Evolutionary conservation across 495 filamentous ascomycete genomes (phyloP).

Genomic region (Trichoderma gamsii): DNA sequence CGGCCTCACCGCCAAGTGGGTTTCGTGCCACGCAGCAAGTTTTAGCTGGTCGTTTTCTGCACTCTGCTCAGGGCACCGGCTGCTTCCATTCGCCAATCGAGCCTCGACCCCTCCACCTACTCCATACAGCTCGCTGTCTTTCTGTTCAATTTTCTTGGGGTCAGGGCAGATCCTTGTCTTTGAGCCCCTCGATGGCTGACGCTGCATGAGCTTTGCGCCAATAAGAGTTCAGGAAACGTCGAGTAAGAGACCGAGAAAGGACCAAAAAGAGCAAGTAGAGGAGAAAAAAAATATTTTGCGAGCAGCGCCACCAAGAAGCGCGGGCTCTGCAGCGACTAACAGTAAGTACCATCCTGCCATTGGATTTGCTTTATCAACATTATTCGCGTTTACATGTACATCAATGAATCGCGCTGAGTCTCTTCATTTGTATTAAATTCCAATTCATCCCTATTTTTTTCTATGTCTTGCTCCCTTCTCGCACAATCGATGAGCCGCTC

Average conservation of each 20-base stretch:
- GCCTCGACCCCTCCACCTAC: neutral
- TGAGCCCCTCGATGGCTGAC: neutral
- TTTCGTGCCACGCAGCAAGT: neutral
- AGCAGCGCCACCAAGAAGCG: neutral
- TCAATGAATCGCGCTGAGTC: too few relatives aligned
- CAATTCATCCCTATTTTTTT: neutral
- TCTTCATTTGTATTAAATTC: neutral
- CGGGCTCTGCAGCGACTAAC: neutral
- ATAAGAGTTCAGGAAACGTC: neutral
- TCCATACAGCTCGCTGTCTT: neutral
- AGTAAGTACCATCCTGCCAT: neutral
- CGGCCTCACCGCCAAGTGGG: constrained; percentile 1
- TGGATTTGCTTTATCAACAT: neutral
- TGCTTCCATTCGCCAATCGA: neutral
- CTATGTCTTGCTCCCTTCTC: neutral
- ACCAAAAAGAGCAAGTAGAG: neutral
- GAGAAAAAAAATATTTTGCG: neutral
- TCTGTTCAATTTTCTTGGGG: neutral
- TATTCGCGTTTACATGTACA: neutral
- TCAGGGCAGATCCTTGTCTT: constrained; percentile 1
- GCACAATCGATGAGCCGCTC: neutral
- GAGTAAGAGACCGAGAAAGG: neutral
- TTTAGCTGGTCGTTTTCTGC: neutral
- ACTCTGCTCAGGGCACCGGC: neutral
- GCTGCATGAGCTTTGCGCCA: neutral